Conservation (phyloP, 2,329 filamentous ascomycete species). For the Berkeleyomyces rouxiae region DNA sequence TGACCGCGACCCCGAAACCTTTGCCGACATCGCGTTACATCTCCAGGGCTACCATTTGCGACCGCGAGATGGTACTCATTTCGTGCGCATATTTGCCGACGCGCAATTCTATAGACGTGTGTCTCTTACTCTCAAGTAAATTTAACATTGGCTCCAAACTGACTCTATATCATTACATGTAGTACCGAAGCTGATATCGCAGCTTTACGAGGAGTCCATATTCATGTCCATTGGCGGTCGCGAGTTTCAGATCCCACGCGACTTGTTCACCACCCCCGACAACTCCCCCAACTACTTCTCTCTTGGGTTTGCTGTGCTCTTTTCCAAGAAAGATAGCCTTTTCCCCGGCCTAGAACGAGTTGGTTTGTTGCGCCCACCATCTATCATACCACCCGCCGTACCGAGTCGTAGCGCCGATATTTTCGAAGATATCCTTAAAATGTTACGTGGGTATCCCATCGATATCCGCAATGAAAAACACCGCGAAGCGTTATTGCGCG, state of each 20-base stretch:
- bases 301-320: slow-evolving; percentile 76
- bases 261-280: slow-evolving; percentile 69
- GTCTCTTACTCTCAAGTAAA: not conserved
- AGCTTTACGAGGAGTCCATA: slow-evolving; percentile 80
- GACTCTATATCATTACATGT: not conserved
- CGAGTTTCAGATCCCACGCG: slow-evolving; percentile 79
- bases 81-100: slow-evolving; percentile 83
- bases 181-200: slow-evolving; percentile 80
- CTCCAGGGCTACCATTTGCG: slow-evolving; percentile 81
- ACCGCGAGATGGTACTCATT: slow-evolving; percentile 69
- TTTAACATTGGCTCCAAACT: not conserved
- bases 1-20: slow-evolving; percentile 79
- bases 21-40: slow-evolving; percentile 76
- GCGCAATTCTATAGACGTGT: slow-evolving; percentile 82
- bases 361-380: slow-evolving; percentile 67
- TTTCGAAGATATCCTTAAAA: slow-evolving; percentile 66
- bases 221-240: slow-evolving; percentile 79
- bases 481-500: slow-evolving; percentile 58
- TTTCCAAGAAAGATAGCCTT: slow-evolving; percentile 59
- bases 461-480: slow-evolving; percentile 62
- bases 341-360: slow-evolving; percentile 74
- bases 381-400: slow-evolving; percentile 67
- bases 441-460: slow-evolving; percentile 71
- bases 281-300: slow-evolving; percentile 96
- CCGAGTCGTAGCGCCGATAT: slow-evolving; percentile 67